Conservation (phyloP, 1,139 yeast species). For the Debaryomyces sp. region DNA sequence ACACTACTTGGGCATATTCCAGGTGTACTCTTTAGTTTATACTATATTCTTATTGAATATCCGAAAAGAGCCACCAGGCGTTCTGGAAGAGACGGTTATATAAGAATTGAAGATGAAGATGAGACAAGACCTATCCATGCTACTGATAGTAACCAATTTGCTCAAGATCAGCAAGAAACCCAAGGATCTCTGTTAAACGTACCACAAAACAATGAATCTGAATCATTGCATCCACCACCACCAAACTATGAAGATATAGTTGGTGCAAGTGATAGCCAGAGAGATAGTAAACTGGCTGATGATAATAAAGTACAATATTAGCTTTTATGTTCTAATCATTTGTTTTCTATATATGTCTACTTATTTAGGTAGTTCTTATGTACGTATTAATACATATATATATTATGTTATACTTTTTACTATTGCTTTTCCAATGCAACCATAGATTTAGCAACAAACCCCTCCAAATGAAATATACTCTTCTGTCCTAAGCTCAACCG, state of each 20-base stretch:
- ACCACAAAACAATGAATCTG: conserved; percentile 9
- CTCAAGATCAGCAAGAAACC: conserved; percentile 1
- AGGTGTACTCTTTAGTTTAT: conserved; percentile 38
- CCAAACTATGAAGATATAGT: conserved; percentile 34
- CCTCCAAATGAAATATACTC: conserved; percentile 92
- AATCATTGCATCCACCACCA: conserved; percentile 16
- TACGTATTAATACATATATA: background rate
- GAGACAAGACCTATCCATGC: background rate
- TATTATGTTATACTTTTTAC: background rate
- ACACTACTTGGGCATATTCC: conserved; percentile 44
- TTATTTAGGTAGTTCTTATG: background rate
- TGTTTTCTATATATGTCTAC: background rate
- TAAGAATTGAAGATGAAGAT: conserved; percentile 25
- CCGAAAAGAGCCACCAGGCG: conserved; percentile 16
- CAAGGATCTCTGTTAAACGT: background rate
- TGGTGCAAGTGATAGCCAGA: conserved; percentile 11
- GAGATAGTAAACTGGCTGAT: background rate
- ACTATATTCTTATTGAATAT: conserved; percentile 30
- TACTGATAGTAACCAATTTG: background rate
- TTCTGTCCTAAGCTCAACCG: conserved; percentile 84
- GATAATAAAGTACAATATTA: conserved; percentile 37
- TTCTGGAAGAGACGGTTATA: conserved; percentile 20
- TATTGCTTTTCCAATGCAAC: conserved; percentile 41
- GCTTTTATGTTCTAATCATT: background rate
- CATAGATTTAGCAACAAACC: conserved; percentile 89